Percentiles rank a stretch among this genome's conserved stretches.
Evolutionary conservation across 257 asterid genomes (phyloP).

Genomic region (Fraxinus anomala): DNA sequence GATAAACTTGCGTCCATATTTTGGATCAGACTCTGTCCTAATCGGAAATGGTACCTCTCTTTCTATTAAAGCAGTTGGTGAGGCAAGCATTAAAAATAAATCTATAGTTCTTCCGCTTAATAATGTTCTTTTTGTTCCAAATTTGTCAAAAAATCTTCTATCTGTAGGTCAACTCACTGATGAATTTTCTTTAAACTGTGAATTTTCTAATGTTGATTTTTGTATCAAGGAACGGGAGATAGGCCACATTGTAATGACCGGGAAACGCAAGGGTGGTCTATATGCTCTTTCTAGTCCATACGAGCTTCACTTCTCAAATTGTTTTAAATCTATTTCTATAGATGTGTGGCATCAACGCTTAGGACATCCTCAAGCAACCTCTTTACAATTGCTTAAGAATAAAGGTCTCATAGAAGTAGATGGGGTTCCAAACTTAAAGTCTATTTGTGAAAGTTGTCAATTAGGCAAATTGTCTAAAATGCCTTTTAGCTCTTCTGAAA

Average conservation of each 20-base stretch:
- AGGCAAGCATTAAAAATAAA: not conserved
- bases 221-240: constrained; percentile 4
- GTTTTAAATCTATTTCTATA: not conserved
- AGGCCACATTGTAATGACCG: not conserved
- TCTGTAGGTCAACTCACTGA: not conserved
- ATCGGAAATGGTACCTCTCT: not conserved
- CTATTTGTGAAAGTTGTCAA: not conserved
- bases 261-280: not conserved
- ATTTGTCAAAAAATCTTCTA: not conserved
- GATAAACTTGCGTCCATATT: not conserved
- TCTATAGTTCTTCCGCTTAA: not conserved
- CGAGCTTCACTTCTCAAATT: not conserved
- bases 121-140: not conserved
- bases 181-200: not conserved
- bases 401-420: constrained; percentile 6
- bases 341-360: not conserved
- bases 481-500: not conserved
- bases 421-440: not conserved
- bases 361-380: not conserved
- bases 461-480: not conserved
- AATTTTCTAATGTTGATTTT: not conserved
- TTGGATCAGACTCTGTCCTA: not conserved
- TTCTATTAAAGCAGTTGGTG: not conserved
- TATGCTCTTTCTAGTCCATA: not conserved
- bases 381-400: not conserved